Evolutionary conservation across 2,329 filamentous ascomycete genomes (phyloP), one percentile per base, ranked within the genome.

Genomic region (Trichoderma hamatum): DNA sequence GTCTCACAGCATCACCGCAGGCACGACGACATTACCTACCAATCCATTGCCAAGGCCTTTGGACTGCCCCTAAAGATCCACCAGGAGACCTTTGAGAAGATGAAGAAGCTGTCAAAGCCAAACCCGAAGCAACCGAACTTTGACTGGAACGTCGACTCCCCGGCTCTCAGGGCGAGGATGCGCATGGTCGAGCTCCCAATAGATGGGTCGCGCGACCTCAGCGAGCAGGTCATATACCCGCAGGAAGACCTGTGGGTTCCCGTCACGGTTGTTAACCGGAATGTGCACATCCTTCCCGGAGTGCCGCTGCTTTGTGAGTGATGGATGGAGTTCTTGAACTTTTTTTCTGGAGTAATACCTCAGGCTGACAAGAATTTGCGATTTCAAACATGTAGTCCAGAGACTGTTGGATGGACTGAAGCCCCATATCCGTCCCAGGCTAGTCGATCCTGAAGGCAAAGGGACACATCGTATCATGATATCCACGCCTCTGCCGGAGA

Each of bases 1-100:
- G 5, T 14, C 61, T 64, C 43, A 55, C 49, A 61, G 76, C 77
- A 51, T 77, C 65, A 55, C 66, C 11, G 3, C 52, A 96, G 93
- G 68, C 95, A 98, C 83, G 96, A 99, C 80, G 96, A 99, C 78
- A 98, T 98, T 74, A 98, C 96, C 30, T 99, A 99, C 82, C 86
- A 92, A 76, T 95, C 93, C 49, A 96, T 99, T 78, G 94, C 93
- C 72, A 94, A 93, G 78, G 96, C 94, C 9, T 98, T 97, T 78
- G 82, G 84, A 54, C 84, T 97, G 9, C 87, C 90, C 16, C 83
- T 98, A 21, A 86, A 90, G 73, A 85, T 97, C 32, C 93, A 98
- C 82, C 82, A 92, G 54, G 87, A 88, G 69, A 90, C 94, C 0
- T 92, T 91, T 74, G 86, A 88, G 72, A 89, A 90, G 76, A 98